These are phyloP conservation scores for Helenozyma rhizophorensis DNA, from an alignment of 805 yeast genomes.

Conservation along the genomic window DNA sequence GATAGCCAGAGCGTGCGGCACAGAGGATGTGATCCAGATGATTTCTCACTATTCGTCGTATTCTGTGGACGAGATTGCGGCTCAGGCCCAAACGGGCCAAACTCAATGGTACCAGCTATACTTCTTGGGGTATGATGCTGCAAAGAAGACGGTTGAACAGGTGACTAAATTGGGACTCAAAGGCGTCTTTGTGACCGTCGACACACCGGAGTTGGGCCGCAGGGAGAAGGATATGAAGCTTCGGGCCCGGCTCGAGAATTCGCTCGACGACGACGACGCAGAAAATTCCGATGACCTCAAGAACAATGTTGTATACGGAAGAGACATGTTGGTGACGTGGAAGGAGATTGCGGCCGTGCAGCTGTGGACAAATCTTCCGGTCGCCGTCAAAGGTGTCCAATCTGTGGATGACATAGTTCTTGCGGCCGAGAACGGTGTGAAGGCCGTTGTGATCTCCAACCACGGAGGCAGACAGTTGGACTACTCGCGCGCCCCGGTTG, in stretches of 20 bases:
- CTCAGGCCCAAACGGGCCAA: slow-evolving; percentile 61
- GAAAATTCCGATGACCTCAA: slow-evolving; percentile 3
- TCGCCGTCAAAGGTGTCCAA: slow-evolving; percentile 67
- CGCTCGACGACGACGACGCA: slow-evolving; percentile 1
- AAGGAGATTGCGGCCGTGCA: slow-evolving; percentile 33
- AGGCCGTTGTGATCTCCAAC: slow-evolving; percentile 73
- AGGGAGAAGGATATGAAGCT: slow-evolving; percentile 45
- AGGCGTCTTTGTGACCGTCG: slow-evolving; percentile 85
- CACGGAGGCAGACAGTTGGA: slow-evolving; percentile 92
- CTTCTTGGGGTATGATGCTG: slow-evolving; percentile 58
- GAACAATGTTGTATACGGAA: slow-evolving; percentile 8
- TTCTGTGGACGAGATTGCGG: slow-evolving; percentile 80
- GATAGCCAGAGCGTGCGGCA: slow-evolving; percentile 77
- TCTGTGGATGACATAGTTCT: slow-evolving; percentile 58
- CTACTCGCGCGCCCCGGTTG: slow-evolving; percentile 73
- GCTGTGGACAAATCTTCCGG: slow-evolving; percentile 30
- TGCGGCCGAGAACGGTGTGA: slow-evolving; percentile 55
- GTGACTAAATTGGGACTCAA: slow-evolving; percentile 57
- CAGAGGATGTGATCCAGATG: slow-evolving; percentile 75
- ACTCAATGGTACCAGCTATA: slow-evolving; percentile 87
- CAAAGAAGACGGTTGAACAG: slow-evolving; percentile 58
- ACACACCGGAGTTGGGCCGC: slow-evolving; percentile 82
- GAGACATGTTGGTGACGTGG: slow-evolving; percentile 33
- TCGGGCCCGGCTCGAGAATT: slow-evolving; percentile 19
- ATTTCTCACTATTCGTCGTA: slow-evolving; percentile 89